Conservation (phyloP, 306 rosid genomes). For the Quercus glauca region DNA sequence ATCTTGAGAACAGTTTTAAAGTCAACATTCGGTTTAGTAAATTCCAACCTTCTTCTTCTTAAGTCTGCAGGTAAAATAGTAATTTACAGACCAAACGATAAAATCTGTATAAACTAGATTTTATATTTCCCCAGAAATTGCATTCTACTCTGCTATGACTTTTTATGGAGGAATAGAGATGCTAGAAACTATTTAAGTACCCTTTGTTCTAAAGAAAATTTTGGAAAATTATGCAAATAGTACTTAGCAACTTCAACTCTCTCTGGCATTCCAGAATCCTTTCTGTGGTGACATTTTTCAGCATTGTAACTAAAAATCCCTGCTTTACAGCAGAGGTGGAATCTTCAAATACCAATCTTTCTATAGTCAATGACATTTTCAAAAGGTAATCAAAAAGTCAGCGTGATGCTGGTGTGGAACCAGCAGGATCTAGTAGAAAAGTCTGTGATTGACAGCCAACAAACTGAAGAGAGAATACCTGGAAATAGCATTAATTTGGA, state of each 20-base stretch:
- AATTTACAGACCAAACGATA: no score
- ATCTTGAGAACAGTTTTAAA: no score
- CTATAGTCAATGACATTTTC: constrained; percentile 83
- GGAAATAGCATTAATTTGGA: no score
- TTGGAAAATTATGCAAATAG: constrained; percentile 1
- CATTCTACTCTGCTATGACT: background rate
- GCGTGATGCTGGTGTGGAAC: constrained; percentile 94
- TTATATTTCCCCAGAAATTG: no score
- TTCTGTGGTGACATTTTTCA: constrained; percentile 48
- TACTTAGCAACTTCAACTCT: constrained; percentile 71
- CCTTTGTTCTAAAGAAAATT: background rate
- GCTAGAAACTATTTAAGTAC: background rate
- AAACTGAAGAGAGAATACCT: no score
- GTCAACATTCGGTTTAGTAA: no score
- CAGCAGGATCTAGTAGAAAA: constrained; percentile 58
- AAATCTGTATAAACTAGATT: no score
- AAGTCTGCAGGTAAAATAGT: no score
- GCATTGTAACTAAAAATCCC: constrained; percentile 57
- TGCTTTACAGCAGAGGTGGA: constrained; percentile 57
- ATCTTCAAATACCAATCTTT: constrained; percentile 81
- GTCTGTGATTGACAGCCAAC: no score
- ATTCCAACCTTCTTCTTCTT: no score
- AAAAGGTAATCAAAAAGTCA: constrained; percentile 65
- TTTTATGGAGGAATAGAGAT: background rate
- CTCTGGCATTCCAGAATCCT: constrained; percentile 71